Percentiles rank a stretch among this genome's conserved stretches.
phyloP scores from a whole-genome alignment of 176 grass and related monocot genomes.

The Cocos nucifera region DNA sequence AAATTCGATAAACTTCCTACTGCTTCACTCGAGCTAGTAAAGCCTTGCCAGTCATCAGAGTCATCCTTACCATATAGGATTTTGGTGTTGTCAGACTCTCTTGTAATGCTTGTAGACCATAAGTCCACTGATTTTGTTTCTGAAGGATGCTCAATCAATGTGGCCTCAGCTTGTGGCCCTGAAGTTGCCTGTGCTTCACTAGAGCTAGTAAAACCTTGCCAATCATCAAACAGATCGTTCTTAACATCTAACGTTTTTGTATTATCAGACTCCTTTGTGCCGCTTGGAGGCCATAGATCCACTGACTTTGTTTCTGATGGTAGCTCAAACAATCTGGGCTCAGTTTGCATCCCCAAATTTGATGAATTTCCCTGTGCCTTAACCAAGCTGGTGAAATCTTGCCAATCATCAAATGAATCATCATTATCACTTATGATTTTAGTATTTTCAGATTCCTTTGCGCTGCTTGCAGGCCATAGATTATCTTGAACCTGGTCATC shows the following conservation, averaged over 20 bases:
- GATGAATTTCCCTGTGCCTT: conserved; percentile 22
- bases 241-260: conserved; percentile 16
- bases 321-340: not conserved
- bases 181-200: conserved; percentile 15
- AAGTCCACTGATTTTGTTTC: conserved; percentile 27
- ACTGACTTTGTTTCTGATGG: conserved; percentile 26
- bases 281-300: conserved; percentile 35
- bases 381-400: conserved; percentile 21
- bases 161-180: conserved; percentile 17
- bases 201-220: conserved; percentile 59
- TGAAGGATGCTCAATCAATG: conserved; percentile 19
- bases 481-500: not conserved
- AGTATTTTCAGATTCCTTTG: conserved; percentile 5
- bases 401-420: conserved; percentile 28
- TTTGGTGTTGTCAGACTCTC: conserved; percentile 26
- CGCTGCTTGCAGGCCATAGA: not conserved
- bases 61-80: conserved; percentile 33
- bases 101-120: conserved; percentile 17
- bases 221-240: conserved; percentile 30
- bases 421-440: not conserved
- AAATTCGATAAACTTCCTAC: conserved; percentile 2
- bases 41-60: conserved; percentile 51
- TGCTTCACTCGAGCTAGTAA: conserved; percentile 28
- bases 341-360: conserved; percentile 18
- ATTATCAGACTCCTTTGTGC: conserved; percentile 26